A percentile compares a stretch with the other conserved stretches of the same genome.
These are phyloP conservation scores for Psilocybe cyanescens DNA, from an alignment of 768 basidiomycete genomes.

Conservation along the genomic window DNA sequence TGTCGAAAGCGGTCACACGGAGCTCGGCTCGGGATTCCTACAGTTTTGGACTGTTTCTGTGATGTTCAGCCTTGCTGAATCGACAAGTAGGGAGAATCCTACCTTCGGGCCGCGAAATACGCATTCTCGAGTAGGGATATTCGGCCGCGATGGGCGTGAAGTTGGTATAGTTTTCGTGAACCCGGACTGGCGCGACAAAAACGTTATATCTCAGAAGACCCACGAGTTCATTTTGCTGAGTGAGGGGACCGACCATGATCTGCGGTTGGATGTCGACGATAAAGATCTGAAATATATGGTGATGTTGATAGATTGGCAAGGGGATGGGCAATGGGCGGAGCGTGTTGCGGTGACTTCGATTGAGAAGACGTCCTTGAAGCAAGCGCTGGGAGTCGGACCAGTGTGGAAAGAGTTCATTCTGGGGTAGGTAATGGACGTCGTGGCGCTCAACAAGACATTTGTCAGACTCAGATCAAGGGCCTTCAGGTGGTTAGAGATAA, in stretches of 20 bases:
- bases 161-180: conserved; percentile 10
- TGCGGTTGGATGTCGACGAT: neutral
- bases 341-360: conserved; percentile 14
- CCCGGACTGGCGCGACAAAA: conserved; percentile 3
- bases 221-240: conserved; percentile 17
- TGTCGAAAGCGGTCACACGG: neutral
- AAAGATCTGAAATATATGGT: conserved; percentile 6
- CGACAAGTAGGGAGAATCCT: neutral
- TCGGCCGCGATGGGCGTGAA: conserved; percentile 6
- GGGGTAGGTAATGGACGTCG: neutral
- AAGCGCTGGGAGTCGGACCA: conserved; percentile 10
- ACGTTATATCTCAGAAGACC: neutral
- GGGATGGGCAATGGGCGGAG: conserved; percentile 13
- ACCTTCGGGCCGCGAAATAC: neutral
- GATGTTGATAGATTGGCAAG: conserved; percentile 16
- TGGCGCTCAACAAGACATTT: too few species aligned
- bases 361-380: neutral
- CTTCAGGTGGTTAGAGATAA: too few species aligned
- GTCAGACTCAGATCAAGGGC: too few species aligned
- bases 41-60: conserved; percentile 16
- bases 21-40: conserved; percentile 11
- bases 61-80: conserved; percentile 2
- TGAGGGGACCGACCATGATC: conserved; percentile 3
- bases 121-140: conserved; percentile 8
- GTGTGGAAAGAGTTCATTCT: conserved; percentile 19